Base-by-base conservation (phyloP, 106 monocot genomes). In the Dactylorhiza incarnata region DNA sequence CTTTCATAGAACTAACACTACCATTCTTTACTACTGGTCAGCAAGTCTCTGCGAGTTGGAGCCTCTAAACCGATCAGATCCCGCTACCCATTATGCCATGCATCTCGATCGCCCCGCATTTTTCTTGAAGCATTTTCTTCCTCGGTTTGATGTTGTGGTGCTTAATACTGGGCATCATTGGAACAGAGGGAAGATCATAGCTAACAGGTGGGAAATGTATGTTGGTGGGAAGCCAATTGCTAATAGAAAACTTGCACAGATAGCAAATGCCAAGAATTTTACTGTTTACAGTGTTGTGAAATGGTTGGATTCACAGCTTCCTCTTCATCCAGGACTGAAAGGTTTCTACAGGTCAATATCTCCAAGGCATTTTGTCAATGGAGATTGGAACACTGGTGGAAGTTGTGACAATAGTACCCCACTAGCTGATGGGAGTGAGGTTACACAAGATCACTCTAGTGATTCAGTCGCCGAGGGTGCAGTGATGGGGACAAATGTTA, bases 321-420 rank as follows among this genome's bases (percentile, higher is more conserved):
- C 75, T 16, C 59, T 61, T 56, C 75, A 80, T 58, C 93, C 85
- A 20, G 48, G 50, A 24, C 62, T 96, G 50, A 91, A 87, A 84
- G 93, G 78, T 43, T 96, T 96, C 63, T 84, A 90, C 29, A 80
- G 93, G 68, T 87, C 93, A 10, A 79, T 93, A 49, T 93, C 96
- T 11, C 96, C 96, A 3, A 82, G 96, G 77, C 96, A 96, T 81
- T 96, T 96, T 74, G 81, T 74, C 49, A 86, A 88, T 81, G 93
- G 96, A 44, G 96, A 96, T 26, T 96, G 96, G 96, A 96, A 96
- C 72, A 84, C 89, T 51, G 96, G 96, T 51, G 96, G 96, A n/a
- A 96, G 88, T 62, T 96, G 96, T 74, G 89, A 87, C 44, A 91
- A 87, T 66, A 93, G 81, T 0, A 70, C 45, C 9, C 96, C 96